Evolutionary conservation across 2,329 filamentous ascomycete genomes (phyloP), one percentile per base, ranked within the genome.

Genomic region (Talaromyces amestolkiae): DNA sequence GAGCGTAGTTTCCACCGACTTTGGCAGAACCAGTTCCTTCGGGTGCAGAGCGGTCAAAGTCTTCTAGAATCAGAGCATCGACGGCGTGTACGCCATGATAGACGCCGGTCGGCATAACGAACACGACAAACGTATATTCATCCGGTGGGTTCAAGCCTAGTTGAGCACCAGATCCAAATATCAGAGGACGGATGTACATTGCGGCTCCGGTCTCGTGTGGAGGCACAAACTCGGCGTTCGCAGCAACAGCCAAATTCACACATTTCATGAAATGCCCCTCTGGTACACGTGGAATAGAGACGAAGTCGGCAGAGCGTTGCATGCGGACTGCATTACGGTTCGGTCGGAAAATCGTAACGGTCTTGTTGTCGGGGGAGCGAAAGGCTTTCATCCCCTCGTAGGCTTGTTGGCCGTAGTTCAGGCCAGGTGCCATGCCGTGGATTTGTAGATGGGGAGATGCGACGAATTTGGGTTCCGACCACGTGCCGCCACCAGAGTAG

Each of bases 331-430:
- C 95, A 77, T 98, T 98, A 75, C 89, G 88, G 73, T 89, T 85
- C 0, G 94, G 91, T 4, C 94, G 90, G 87, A 98, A 98, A 77
- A 98, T 87, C 76, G 88, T 87, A 80, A 98, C 93, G 66, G 51
- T 56, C 19, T 63, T 66, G 13, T 81, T 79, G 66, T 83, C 76
- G 65, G 85, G 82, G 64, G 77, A 75, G 68, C 94, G 92, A 85
- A 97, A 97, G 64, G 94, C 93, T 80, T 98, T 98, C 77, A 98
- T 88, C n/a, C 95, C 95, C 78, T 99, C 95, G 83, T 96, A 99
- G 73, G 92, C 94, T 82, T 98, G 95, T 76, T 97, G 93, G 66
- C 94, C 93, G 78, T 99, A 99, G 85, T 99, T 99, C 70, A 98
- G 87, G 51, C 88, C 94, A 0, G 95, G 93, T 0, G 93, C 89